Conservation (phyloP, 345 rosid genomes). For the Dovyalis caffra region DNA sequence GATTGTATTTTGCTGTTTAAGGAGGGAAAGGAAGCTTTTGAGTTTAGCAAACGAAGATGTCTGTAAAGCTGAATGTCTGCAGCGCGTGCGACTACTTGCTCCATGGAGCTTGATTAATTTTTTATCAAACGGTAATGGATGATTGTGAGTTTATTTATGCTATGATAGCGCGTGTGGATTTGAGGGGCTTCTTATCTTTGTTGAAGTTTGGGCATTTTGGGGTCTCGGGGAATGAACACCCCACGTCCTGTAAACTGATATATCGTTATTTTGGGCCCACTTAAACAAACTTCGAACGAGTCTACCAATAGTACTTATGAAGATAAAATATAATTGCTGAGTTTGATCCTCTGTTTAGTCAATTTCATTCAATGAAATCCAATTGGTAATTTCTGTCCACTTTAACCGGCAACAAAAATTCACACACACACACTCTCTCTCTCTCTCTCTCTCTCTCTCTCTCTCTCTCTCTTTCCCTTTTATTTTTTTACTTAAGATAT, state of each 20-base stretch:
- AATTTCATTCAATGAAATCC: too few relatives aligned
- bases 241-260: background rate
- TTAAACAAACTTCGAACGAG: background rate
- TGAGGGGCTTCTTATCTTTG: background rate
- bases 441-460: too few relatives aligned
- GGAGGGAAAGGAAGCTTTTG: constrained; percentile 15
- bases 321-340: too few relatives aligned
- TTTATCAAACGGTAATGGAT: background rate
- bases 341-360: too few relatives aligned
- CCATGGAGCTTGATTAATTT: background rate
- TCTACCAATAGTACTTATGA: too few relatives aligned
- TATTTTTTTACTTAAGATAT: too few relatives aligned
- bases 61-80: background rate
- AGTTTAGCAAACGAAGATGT: background rate
- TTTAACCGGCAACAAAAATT: too few relatives aligned
- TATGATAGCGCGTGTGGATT: background rate
- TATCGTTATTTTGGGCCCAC: background rate
- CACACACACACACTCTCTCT: too few relatives aligned
- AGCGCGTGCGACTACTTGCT: background rate
- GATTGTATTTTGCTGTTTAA: background rate
- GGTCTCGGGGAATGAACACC: background rate
- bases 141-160: background rate
- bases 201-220: background rate
- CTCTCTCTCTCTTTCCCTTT: too few relatives aligned
- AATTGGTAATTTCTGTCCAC: too few relatives aligned